These are phyloP conservation scores for Candida broadrunensis DNA, from an alignment of 805 yeast species.

Conservation along the genomic window DNA sequence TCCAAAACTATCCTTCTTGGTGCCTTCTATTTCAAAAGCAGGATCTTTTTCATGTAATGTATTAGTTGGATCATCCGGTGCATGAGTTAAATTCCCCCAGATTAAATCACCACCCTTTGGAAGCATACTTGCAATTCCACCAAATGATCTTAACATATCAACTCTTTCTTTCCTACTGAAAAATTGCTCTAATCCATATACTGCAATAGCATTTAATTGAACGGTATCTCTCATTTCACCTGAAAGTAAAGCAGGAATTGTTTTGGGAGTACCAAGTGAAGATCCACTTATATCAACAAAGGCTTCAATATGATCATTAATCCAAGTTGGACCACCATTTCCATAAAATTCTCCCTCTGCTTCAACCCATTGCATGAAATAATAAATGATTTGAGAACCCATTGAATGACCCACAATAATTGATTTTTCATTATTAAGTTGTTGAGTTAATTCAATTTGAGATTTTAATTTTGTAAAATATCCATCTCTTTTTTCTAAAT, in stretches of 20 bases:
- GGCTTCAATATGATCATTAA: constrained; percentile 76
- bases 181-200: constrained; percentile 91
- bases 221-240: constrained; percentile 99
- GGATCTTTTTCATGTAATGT: constrained; percentile 17
- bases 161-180: constrained; percentile 86
- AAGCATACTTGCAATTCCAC: constrained; percentile 93
- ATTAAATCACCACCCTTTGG: constrained; percentile 92
- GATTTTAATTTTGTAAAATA: constrained; percentile 76
- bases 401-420: constrained; percentile 90
- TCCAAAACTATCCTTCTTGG: constrained; percentile 49
- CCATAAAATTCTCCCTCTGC: constrained; percentile 80
- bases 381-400: constrained; percentile 90
- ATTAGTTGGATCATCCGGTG: constrained; percentile 68
- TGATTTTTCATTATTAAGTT: constrained; percentile 58
- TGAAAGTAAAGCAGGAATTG: constrained; percentile 85
- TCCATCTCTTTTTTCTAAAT: constrained; percentile 81
- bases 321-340: constrained; percentile 90
- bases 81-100: constrained; percentile 73
- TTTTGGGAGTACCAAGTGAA: constrained; percentile 91
- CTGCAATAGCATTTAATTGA: constrained; percentile 87
- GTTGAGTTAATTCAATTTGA: constrained; percentile 62
- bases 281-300: constrained; percentile 88
- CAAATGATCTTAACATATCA: constrained; percentile 80
- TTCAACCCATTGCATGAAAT: constrained; percentile 95
- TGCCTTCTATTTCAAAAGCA: constrained; percentile 15